Evolutionary conservation across 164 flowering plant species (phyloP).

Genomic region (Nymphaea thermarum): DNA sequence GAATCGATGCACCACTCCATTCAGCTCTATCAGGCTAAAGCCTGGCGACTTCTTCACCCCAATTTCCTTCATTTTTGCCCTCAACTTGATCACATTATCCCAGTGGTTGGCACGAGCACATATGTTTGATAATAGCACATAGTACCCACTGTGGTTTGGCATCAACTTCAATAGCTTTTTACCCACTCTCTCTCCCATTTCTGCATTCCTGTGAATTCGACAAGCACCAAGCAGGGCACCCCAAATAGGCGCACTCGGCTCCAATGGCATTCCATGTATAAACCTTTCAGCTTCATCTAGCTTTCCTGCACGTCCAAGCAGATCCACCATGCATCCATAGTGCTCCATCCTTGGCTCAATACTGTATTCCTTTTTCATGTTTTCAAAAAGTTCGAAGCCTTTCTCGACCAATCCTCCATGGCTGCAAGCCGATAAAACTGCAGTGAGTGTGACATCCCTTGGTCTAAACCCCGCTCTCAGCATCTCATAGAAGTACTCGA

Average conservation of each 20-base stretch:
- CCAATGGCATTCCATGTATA: constrained; percentile 5
- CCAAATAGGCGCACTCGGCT: constrained; percentile 3
- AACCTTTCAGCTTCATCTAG: constrained; percentile 3
- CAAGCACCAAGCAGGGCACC: constrained; percentile 8
- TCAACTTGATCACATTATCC: constrained; percentile 5
- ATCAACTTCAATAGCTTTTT: constrained; percentile 6
- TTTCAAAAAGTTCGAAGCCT: constrained; percentile 3
- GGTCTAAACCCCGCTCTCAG: constrained; percentile 7
- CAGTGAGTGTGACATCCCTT: constrained; percentile 5
- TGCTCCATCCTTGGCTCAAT: constrained; percentile 8
- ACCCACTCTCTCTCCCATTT: constrained; percentile 6
- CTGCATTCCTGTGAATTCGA: constrained; percentile 4
- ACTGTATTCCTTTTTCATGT: constrained; percentile 4
- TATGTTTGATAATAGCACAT: constrained; percentile 8
- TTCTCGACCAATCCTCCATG: constrained; percentile 6
- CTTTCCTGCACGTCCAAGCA: constrained; percentile 9
- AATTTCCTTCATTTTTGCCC: constrained; percentile 8
- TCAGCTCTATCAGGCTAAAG: constrained; percentile 7
- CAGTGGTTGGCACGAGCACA: constrained; percentile 7
- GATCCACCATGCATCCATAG: constrained; percentile 13
- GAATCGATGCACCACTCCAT: constrained; percentile 7
- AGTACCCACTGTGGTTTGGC: constrained; percentile 2
- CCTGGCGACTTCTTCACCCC: constrained; percentile 5
- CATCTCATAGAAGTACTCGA: constrained; percentile 9
- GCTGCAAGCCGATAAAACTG: constrained; percentile 7